Conservation (phyloP, 306 rosid genomes). For the Ormosia semicastrata region DNA sequence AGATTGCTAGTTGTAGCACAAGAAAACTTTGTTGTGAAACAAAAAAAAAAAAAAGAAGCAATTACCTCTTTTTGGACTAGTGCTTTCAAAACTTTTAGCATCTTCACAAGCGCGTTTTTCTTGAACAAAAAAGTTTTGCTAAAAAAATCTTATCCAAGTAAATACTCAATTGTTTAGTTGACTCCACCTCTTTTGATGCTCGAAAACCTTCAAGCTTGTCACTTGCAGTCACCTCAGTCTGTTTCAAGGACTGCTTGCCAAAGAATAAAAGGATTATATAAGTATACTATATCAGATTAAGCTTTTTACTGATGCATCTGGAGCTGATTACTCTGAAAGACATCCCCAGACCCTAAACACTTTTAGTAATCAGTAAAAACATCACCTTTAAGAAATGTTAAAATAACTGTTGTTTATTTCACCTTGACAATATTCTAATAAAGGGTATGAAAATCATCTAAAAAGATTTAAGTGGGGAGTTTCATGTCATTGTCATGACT, state of each 20-base stretch:
- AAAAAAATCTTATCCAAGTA: not conserved
- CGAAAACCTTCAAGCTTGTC: conserved; percentile 91
- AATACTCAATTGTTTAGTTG: conserved; percentile 11
- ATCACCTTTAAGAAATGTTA: not conserved
- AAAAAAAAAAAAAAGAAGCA: no score
- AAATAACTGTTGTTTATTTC: not conserved
- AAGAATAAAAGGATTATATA: not conserved
- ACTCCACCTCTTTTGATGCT: conserved; percentile 88
- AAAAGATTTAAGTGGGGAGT: not conserved
- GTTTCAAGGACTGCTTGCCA: conserved; percentile 68
- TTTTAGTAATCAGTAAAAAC: not conserved
- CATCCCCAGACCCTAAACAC: conserved; percentile 6
- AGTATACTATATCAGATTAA: not conserved
- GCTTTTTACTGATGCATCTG: not conserved
- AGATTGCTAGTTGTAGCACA: no score
- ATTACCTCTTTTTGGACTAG: no score
- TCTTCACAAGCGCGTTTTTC: not conserved
- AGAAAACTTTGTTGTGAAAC: no score
- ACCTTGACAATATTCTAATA: not conserved
- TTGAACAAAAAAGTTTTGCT: not conserved
- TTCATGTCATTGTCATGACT: not conserved
- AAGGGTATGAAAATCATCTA: not conserved
- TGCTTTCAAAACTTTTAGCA: not conserved
- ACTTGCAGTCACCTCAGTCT: conserved; percentile 89
- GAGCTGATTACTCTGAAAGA: not conserved